Evolutionary conservation across 75 land plant genomes (phyloP).

Genomic region (Selaginella tamariscina): DNA sequence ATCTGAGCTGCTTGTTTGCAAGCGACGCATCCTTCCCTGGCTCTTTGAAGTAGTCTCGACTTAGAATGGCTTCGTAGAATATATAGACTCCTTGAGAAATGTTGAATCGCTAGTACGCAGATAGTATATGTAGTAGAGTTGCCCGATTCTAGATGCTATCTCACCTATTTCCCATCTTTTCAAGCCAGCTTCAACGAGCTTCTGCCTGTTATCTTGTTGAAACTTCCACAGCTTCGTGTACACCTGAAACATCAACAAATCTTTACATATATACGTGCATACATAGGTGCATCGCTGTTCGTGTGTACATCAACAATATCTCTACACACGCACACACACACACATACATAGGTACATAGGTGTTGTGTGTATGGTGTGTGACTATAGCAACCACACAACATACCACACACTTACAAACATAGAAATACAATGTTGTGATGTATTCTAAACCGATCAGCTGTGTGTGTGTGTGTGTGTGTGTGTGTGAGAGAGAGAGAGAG

Average conservation of each 20-base stretch:
- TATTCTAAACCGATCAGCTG: no score
- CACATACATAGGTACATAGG: background rate
- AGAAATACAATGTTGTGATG: no score
- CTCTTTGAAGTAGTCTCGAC: constrained; percentile 88
- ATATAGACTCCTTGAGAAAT: constrained; percentile 71
- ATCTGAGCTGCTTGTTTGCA: constrained; percentile 76
- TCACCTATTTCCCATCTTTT: constrained; percentile 95
- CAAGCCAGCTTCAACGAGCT: constrained; percentile 76
- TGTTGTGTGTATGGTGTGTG: background rate
- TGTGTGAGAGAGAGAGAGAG: no score
- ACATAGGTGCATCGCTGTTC: no score
- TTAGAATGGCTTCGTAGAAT: constrained; percentile 85
- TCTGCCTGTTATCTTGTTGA: constrained; percentile 86
- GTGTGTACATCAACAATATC: no score
- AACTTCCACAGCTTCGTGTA: constrained; percentile 91
- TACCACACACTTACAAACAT: background rate
- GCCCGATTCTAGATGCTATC: constrained; percentile 90
- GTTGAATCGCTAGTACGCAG: constrained; percentile 64
- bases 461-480: no score
- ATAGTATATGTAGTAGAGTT: constrained; percentile 81
- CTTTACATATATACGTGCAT: no score
- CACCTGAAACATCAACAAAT: no score
- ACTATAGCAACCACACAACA: background rate
- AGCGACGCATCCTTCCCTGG: constrained; percentile 45
- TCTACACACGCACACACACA: no score